Evolutionary conservation across 116 monocot species (phyloP).

Genomic region (Papilionanthe hybrid): DNA sequence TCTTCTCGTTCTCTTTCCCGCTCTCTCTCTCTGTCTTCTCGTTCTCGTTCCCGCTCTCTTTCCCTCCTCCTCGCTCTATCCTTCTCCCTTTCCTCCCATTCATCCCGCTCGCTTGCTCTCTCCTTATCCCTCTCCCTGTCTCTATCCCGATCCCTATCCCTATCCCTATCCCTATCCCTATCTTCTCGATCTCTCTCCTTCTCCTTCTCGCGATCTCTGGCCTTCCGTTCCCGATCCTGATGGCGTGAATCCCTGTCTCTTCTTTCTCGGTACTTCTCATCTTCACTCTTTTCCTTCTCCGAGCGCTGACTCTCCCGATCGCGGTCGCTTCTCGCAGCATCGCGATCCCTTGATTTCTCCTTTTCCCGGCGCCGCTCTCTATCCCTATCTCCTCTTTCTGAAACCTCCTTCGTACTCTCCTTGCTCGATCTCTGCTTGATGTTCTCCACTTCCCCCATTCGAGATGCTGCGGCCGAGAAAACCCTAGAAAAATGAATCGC

Average conservation of each 20-base stretch:
- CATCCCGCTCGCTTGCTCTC: slow-evolving; percentile 11
- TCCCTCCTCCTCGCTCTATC: slow-evolving; percentile 9
- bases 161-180: slow-evolving; percentile 10
- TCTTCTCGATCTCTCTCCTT: slow-evolving; percentile 2
- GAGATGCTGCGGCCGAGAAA: neutral
- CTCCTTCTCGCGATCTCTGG: slow-evolving; percentile 2
- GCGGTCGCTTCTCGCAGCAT: neutral
- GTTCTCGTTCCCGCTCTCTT: neutral
- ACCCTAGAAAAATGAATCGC: slow-evolving; percentile 1
- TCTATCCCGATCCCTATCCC: slow-evolving; percentile 11
- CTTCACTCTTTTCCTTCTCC: slow-evolving; percentile 15
- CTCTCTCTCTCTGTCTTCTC: slow-evolving; percentile 14
- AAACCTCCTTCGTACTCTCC: slow-evolving; percentile 11
- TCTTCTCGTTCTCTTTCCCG: slow-evolving; percentile 9
- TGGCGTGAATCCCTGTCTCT: slow-evolving; percentile 12
- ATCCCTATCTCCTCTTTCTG: slow-evolving; percentile 5
- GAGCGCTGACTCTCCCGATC: slow-evolving; percentile 8
- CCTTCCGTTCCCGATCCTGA: slow-evolving; percentile 13
- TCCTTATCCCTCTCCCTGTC: slow-evolving; percentile 9
- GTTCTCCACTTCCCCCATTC: slow-evolving; percentile 22
- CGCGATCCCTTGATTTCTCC: slow-evolving; percentile 8
- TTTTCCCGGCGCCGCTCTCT: slow-evolving; percentile 8
- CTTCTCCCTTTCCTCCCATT: slow-evolving; percentile 19
- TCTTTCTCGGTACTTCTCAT: slow-evolving; percentile 13
- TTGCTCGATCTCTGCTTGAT: slow-evolving; percentile 16